These are phyloP conservation scores for Phytophthora cactorum DNA, from an alignment of 352 stramenopile genomes.

Conservation along the genomic window DNA sequence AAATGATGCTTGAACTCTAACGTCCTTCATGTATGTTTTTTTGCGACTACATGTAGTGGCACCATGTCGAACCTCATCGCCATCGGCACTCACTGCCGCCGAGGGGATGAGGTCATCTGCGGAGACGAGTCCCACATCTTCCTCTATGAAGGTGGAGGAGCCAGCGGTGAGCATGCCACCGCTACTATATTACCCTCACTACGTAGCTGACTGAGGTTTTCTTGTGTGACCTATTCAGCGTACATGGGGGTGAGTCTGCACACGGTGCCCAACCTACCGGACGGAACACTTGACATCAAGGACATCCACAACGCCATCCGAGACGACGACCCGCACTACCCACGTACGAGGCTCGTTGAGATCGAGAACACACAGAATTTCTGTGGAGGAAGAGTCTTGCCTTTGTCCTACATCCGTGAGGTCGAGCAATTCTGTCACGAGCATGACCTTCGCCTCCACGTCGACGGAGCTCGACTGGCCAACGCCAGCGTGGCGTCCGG, in stretches of 20 bases:
- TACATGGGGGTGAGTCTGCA: slow-evolving; percentile 92
- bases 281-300: slow-evolving; percentile 87
- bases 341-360: slow-evolving; percentile 89
- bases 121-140: slow-evolving; percentile 96
- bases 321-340: slow-evolving; percentile 80
- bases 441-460: slow-evolving; percentile 90
- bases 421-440: slow-evolving; percentile 78
- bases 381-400: slow-evolving; percentile 92
- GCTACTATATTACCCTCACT: neutral
- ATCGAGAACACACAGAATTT: slow-evolving; percentile 99
- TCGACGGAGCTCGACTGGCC: slow-evolving; percentile 96
- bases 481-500: slow-evolving; percentile 93
- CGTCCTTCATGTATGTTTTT: slow-evolving; percentile 2
- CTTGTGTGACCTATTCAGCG: slow-evolving; percentile 36
- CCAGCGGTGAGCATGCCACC: slow-evolving; percentile 59
- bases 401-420: slow-evolving; percentile 80
- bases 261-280: slow-evolving; percentile 81
- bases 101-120: slow-evolving; percentile 94
- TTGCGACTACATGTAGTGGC: slow-evolving; percentile 50
- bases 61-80: slow-evolving; percentile 99
- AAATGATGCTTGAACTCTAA: neutral
- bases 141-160: slow-evolving; percentile 95
- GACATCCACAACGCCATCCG: slow-evolving; percentile 85
- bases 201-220: slow-evolving; percentile 6
- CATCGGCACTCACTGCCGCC: slow-evolving; percentile 93